Evolutionary conservation across 2,329 filamentous ascomycete species (phyloP), one percentile per base, ranked within the genome.

Genomic region (Esteya vermicola): DNA sequence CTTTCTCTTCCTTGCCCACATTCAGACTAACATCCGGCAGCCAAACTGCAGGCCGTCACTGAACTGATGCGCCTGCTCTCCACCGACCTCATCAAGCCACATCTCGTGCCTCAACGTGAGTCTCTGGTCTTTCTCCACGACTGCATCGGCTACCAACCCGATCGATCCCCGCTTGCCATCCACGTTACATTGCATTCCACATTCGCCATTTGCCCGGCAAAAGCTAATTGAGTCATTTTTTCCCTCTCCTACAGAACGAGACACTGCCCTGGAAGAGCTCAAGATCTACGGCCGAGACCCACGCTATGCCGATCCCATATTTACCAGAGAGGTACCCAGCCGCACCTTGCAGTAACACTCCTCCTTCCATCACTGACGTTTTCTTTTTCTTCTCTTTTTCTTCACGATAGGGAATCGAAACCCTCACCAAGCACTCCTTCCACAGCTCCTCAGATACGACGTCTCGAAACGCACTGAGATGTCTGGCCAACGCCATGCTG

Each of bases 401-500:
- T 18, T 25, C 22, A 12, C 26, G 10, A 19, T 44, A 93, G 82
- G 85, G 85, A 13, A 80, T 95, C 37, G 65, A 72, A 43, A 81
- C 75, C 34, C 65, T 96, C 33, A 68, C 75, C 23, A 70, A 65
- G 38, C 79, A 89, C 64, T 82, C 80, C 4, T 84, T 94, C 51
- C 70, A 83, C 37, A 75, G 70, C 45, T 62, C 69, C 21, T 76
- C 72, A 4, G 62, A 63, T 23, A 68, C 69, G 9, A 76, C 79
- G 1, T 81, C 81, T 3, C 75, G 78, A 42, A 83, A 86, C 53
- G 88, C 78, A 1, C 64, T 94, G 30, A 74, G 85, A 50, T 88
- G 85, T 50, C 60, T 96, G 36, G 88, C 85, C 50, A 96, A 96
- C 58, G 78, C 85, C 9, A 63, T 95, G 52, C 65, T 93, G 1